phyloP scores from a whole-genome alignment of 805 yeast species.

The Kodamaea fukazawae region DNA sequence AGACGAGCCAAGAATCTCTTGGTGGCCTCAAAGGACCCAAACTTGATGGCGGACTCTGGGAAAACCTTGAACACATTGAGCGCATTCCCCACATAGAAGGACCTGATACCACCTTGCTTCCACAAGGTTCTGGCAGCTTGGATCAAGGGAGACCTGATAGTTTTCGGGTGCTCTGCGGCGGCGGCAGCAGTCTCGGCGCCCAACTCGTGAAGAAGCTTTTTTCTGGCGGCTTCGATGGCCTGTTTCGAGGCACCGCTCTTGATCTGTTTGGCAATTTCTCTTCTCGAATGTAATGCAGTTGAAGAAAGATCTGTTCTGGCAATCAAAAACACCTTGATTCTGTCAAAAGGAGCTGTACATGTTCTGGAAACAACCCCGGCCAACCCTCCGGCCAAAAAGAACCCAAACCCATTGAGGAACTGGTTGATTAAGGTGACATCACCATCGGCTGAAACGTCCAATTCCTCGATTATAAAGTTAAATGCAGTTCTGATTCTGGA shows the following conservation, averaged over 20 bases:
- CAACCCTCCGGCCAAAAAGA: slow-evolving; percentile 89
- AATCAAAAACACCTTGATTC: slow-evolving; percentile 89
- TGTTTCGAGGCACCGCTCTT: slow-evolving; percentile 35
- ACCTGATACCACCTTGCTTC: slow-evolving; percentile 81
- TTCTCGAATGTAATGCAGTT: slow-evolving; percentile 59
- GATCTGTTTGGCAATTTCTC: slow-evolving; percentile 37
- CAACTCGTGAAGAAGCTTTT: slow-evolving; percentile 24
- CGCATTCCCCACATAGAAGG: slow-evolving; percentile 95
- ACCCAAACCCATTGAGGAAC: slow-evolving; percentile 80
- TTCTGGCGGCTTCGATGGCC: slow-evolving; percentile 34
- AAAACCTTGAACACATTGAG: slow-evolving; percentile 89
- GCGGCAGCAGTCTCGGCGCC: slow-evolving; percentile 25
- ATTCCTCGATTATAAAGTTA: slow-evolving; percentile 71
- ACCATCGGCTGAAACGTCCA: slow-evolving; percentile 84
- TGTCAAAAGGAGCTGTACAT: slow-evolving; percentile 94
- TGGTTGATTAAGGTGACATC: slow-evolving; percentile 84
- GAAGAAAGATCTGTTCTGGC: slow-evolving; percentile 84
- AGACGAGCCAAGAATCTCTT: slow-evolving; percentile 68
- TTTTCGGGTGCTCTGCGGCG: slow-evolving; percentile 37
- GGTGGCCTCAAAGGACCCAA: slow-evolving; percentile 90
- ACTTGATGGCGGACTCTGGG: slow-evolving; percentile 96
- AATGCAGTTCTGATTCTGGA: slow-evolving; percentile 80
- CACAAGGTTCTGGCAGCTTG: slow-evolving; percentile 81
- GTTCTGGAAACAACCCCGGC: slow-evolving; percentile 96
- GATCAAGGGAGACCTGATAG: slow-evolving; percentile 67